phyloP scores from a whole-genome alignment of 345 rosid species.

The Dovyalis caffra region DNA sequence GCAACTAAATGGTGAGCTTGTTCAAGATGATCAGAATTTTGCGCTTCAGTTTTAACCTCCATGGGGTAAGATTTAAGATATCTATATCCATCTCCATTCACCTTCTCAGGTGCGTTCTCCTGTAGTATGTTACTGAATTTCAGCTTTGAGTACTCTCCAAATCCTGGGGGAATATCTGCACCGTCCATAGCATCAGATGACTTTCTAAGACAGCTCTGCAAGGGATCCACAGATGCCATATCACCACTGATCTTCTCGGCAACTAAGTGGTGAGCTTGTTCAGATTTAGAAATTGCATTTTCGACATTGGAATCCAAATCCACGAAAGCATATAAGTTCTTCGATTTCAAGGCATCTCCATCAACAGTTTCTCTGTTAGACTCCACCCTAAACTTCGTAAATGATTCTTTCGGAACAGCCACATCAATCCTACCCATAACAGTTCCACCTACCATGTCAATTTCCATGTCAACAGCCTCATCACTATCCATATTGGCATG shows the following conservation, averaged over 20 bases:
- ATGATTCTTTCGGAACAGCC: conserved; percentile 22
- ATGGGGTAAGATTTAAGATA: not conserved
- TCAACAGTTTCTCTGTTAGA: not conserved
- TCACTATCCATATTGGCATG: not conserved
- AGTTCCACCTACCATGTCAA: conserved; percentile 40
- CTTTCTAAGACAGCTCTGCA: not conserved
- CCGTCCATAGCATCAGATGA: not conserved
- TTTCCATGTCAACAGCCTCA: conserved; percentile 29
- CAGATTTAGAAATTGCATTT: not conserved
- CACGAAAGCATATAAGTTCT: not conserved
- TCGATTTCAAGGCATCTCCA: not conserved
- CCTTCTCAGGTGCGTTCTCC: not conserved
- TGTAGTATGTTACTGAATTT: not conserved
- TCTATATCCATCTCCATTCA: conserved; percentile 1
- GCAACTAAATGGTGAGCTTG: not conserved
- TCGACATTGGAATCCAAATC: not conserved
- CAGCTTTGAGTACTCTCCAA: not conserved
- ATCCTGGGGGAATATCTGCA: conserved; percentile 10
- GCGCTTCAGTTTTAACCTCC: not conserved
- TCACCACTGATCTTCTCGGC: not conserved
- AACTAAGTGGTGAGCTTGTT: not conserved
- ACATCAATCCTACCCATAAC: conserved; percentile 19
- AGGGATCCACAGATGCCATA: not conserved
- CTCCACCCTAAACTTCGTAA: not conserved
- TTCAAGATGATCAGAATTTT: not conserved